These are phyloP conservation scores for Lepidopterella palustris DNA, from an alignment of 495 filamentous ascomycete genomes.

Conservation along the genomic window DNA sequence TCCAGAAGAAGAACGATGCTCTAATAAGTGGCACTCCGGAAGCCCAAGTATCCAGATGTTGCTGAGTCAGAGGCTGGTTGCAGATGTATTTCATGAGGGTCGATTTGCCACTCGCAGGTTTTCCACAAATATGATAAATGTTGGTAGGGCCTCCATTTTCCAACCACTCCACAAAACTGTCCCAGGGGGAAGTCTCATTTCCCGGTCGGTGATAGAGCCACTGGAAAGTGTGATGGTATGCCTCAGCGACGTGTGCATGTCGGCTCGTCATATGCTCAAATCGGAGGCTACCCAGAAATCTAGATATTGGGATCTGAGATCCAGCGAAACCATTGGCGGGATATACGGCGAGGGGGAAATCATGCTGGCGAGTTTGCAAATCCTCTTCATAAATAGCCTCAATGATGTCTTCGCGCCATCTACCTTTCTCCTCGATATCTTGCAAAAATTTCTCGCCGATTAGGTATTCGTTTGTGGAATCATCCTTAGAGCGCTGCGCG, in stretches of 20 bases:
- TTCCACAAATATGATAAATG: conserved; percentile 14
- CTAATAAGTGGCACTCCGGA: not conserved
- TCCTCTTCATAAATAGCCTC: no score
- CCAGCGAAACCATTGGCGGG: not conserved
- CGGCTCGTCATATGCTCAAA: not conserved
- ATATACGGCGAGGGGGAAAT: no score
- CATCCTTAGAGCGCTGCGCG: no score
- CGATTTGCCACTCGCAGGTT: conserved; percentile 18
- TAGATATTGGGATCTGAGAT: not conserved
- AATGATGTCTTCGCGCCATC: no score
- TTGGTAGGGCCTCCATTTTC: not conserved
- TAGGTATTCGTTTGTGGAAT: no score
- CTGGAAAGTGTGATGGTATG: not conserved
- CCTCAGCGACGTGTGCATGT: not conserved
- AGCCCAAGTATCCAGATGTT: conserved; percentile 1
- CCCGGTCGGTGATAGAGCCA: not conserved
- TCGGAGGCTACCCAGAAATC: not conserved
- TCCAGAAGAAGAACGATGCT: conserved; percentile 14
- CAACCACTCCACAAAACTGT: conserved; percentile 5
- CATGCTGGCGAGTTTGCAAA: no score
- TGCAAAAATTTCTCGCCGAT: no score
- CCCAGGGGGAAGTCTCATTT: not conserved
- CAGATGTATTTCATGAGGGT: conserved; percentile 26
- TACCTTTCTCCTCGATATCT: no score
- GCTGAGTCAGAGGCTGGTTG: not conserved